Evolutionary conservation across 1,284 basidiomycete species (phyloP).

Genomic region (Ceratobasidium sp.): DNA sequence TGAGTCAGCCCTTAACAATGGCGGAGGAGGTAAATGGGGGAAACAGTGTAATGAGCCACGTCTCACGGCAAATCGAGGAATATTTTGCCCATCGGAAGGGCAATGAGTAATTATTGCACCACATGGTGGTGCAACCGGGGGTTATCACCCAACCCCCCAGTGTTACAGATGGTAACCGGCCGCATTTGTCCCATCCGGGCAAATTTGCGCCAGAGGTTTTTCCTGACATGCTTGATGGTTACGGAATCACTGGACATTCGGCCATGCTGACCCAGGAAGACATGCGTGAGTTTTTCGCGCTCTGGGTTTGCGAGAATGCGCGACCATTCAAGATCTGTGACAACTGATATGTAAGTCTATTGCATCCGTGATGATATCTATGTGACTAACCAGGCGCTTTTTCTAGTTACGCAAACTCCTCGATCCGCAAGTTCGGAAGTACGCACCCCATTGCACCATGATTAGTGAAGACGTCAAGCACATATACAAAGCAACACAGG

Average conservation of each 20-base stretch:
- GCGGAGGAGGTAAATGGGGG: no score
- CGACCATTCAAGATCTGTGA: neutral
- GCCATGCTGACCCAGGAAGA: neutral
- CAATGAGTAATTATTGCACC: no score
- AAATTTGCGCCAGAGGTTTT: no score
- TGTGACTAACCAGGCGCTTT: neutral
- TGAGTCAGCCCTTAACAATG: no score
- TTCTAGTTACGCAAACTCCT: neutral
- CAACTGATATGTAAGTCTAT: neutral
- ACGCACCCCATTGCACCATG: neutral
- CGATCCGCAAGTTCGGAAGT: neutral
- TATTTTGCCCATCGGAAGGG: no score
- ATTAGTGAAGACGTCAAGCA: neutral
- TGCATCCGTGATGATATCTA: no score
- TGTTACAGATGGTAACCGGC: no score
- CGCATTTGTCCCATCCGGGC: no score
- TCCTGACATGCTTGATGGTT: neutral
- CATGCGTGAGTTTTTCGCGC: neutral
- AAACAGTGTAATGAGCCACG: no score
- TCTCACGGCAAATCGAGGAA: no score
- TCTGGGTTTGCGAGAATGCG: neutral
- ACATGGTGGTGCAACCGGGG: no score
- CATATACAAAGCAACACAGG: neutral
- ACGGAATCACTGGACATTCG: neutral
- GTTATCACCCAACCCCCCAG: no score